Conservation (phyloP, 1,284 basidiomycete species). For the Boletus austroedulis region DNA sequence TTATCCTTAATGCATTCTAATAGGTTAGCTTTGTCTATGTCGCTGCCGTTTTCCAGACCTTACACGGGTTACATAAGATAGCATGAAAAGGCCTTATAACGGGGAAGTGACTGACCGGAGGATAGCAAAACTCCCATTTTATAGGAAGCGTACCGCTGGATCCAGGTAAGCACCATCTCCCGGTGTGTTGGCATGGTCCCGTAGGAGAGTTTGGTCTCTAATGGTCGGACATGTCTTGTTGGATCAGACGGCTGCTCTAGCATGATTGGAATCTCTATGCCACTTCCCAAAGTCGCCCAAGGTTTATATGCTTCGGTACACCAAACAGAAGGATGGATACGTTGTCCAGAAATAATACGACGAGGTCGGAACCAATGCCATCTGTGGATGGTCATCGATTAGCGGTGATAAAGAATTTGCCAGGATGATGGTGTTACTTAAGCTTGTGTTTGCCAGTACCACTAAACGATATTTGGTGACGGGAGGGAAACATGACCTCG, state of each 20-base stretch:
- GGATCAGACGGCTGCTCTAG: neutral
- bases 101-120: neutral
- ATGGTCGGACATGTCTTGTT: neutral
- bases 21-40: neutral
- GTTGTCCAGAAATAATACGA: constrained; percentile 20
- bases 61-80: neutral
- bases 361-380: constrained; percentile 6
- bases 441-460: neutral
- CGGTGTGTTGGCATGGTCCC: neutral
- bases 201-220: neutral
- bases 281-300: constrained; percentile 8
- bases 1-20: neutral
- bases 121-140: neutral
- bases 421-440: neutral
- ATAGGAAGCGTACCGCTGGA: neutral
- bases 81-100: neutral
- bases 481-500: constrained; percentile 15
- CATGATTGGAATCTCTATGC: neutral
- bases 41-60: neutral
- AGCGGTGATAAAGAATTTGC: neutral
- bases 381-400: neutral
- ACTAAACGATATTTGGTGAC: constrained; percentile 1
- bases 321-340: constrained; percentile 16
- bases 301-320: constrained; percentile 12
- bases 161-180: neutral